Base-by-base conservation (phyloP, 2,329 filamentous ascomycete species). In the Thielaviopsis populi region DNA sequence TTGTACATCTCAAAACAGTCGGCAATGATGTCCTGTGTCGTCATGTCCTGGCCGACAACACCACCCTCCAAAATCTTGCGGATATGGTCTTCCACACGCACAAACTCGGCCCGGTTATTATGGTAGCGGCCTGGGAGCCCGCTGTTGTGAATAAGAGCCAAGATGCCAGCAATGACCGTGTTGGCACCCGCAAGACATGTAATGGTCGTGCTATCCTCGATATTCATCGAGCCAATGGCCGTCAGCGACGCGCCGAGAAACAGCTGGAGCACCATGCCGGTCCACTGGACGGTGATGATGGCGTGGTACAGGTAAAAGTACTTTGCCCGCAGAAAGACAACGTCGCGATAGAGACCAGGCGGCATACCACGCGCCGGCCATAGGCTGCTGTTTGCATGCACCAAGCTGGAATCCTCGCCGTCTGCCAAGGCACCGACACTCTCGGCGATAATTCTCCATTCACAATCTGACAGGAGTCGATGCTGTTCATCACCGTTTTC, bases 101-200 rank as follows among this genome's bases (percentile, higher is more conserved):
- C 73, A 68, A 80, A 81, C 68, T 81, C 77, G 33, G 75, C 73
- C 67, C 75, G 75, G 68, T 81, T 74, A 60, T 75, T 75, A 33
- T 78, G 74, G 67, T 80, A 80, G 7, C 79, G 72, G 66, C 80
- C 77, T 1, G 79, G 79, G 19, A 82, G 69, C 1, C 79, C 79
- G 65, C 78, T 80, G 68, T 81, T 81, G 70, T 81, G 78, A 65
- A 82, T 68, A 17, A 81, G 71, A 2, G 78, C 79, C 3, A 82
- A 72, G 6, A 81, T 68, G 1, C 79, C 79, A 7, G 79, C 77
- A 48, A 76, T 73, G 63, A 79, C 70, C 0, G 79, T 82, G 69
- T 80, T 81, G 65, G 75, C 68, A 5, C 77, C 78, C 0, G 77
- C 79, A 7, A 81, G 74, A n/a, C 76, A 66, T 1, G 79, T 80